Evolutionary conservation across 441 rosid genomes (phyloP), one percentile per base, ranked within the genome.

Genomic region (Erysimum cheiri): DNA sequence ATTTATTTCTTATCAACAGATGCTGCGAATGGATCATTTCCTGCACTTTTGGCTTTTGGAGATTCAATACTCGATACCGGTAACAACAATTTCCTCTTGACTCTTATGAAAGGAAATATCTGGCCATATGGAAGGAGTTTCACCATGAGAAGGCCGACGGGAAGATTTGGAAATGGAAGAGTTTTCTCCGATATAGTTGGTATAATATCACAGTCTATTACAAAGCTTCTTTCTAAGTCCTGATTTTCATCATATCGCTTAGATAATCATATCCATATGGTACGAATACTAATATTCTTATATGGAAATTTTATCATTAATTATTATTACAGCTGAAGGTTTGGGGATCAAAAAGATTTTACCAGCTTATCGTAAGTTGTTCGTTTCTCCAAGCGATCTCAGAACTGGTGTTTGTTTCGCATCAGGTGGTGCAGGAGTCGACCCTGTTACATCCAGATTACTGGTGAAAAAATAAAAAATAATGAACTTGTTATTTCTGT

Each of bases 401-500:
- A 6, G 60, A 69, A 89, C 96, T 0, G 98, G 98, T 11, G 96
- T 89, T 24, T 80, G 85, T 67, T 91, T 93, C 70, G 97, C 97
- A 61, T 91, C 98, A 0, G 89, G 97, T 43, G 97, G 91, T 64
- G 19, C 79, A 4, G 98, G 98, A 31, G 85, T 72, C 11, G 98
- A 93, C 75, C 92, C 97, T 19, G 35, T 81, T 49, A 93, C 98
- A 14, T 50, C 95, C 6, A 71, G 17, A 60, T 0, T 70, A 15
- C n/a, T 69, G 79, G 75, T 75, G 54, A 73, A 59, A 49, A 22
- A 43, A 17, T 0, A 22, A 3, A 4, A 57, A 48, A 10, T 26
- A 13, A 46, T 3, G 19, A 71, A 62, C 31, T 47, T 46, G 35
- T 35, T 72, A 8, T 13, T 6, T 59, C 37, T 10, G 39, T 53